Conservation (phyloP, 257 asterid species). For the Nicotiana otophora region DNA sequence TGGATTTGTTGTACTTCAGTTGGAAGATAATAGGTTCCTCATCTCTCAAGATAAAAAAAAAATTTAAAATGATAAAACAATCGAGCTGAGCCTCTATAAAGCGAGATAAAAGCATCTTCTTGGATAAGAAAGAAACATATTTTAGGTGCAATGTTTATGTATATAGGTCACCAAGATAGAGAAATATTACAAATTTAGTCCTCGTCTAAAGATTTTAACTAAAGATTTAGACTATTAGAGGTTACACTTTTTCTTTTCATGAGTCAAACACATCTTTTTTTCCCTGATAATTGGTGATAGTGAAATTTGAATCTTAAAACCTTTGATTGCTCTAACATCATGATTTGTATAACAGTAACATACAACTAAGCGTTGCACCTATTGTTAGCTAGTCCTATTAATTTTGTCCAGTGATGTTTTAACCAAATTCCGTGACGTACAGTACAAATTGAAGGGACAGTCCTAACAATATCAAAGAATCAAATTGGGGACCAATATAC, state of each 20-base stretch:
- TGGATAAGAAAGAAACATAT: background rate
- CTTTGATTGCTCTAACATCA: too few relatives aligned
- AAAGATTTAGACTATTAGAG: too few relatives aligned
- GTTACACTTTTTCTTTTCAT: too few relatives aligned
- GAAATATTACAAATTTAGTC: too few relatives aligned
- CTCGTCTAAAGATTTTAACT: too few relatives aligned
- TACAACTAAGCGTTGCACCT: background rate
- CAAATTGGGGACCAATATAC: constrained; percentile 1
- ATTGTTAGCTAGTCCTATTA: background rate
- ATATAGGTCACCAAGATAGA: background rate
- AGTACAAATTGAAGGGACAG: background rate
- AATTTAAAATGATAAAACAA: background rate
- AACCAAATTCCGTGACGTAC: background rate
- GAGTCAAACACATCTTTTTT: too few relatives aligned
- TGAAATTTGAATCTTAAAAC: too few relatives aligned
- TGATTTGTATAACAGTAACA: too few relatives aligned
- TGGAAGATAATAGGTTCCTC: background rate
- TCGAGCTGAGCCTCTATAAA: background rate
- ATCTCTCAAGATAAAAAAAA: background rate
- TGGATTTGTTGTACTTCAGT: background rate
- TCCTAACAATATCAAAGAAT: background rate
- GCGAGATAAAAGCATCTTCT: background rate
- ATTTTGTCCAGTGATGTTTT: background rate
- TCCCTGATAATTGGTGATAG: too few relatives aligned
- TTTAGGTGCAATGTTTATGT: background rate